Base-by-base conservation (phyloP, 495 filamentous ascomycete genomes). In the Tuber magnatum region DNA sequence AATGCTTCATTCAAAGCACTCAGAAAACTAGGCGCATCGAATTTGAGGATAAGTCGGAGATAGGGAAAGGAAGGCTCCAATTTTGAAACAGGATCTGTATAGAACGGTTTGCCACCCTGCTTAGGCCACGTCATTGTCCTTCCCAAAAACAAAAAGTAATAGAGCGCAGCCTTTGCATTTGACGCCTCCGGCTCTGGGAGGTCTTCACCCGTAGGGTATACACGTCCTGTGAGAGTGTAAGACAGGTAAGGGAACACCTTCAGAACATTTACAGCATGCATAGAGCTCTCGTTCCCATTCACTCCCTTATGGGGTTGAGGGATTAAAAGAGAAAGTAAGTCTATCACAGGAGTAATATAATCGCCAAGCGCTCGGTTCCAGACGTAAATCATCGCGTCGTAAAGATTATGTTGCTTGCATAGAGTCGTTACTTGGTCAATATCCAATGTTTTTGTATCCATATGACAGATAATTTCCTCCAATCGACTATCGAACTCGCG, bases 1-100 rank as follows among this genome's bases (percentile, higher is more conserved):
- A 99, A 99, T 14, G 95, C 95, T 84, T 99, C 95, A 78, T 99
- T 98, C 32, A 99, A 85, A 79, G 94, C 93, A 84, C 94, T 97
- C 83, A 99, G 88, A 78, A 97, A 94, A 84, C 93, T 97, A 5
- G 92, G 87, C 0, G 95, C 88, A 83, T 97, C 92, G 77, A 96
- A 97, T 71, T 92, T 88, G 39, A 99, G 86, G 71, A 98, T 91
- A 77, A 91, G 88, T 42, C 91, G 88, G 3, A 99, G 88, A 82
- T 94, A 93, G 6, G 92, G 91, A 80, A 93, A 97, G 1, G 90
- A 88, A 1, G 90, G 91, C 76, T 93, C 88, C 28, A 85, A 80
- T 0, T 83, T 80, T 75, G 86, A 83, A 18, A 82, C 77, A 9
- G 84, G 84, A n/a, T 82, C 86, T 10, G 86, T 92, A 71, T 87